phyloP scores from a whole-genome alignment of 257 asterid species.

The Solanum commersonii region DNA sequence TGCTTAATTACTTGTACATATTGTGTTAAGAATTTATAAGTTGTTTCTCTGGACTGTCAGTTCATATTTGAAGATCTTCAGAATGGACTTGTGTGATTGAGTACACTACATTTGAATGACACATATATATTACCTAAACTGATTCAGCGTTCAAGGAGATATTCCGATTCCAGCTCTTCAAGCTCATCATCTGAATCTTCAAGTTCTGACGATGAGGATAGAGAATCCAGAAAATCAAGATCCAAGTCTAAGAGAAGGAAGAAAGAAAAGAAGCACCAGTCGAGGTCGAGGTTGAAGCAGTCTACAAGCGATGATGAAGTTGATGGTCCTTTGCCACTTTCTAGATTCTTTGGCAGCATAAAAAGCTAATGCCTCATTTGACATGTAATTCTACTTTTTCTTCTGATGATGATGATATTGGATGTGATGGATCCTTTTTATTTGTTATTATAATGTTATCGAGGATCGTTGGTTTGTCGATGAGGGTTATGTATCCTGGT shows the following conservation, averaged over 20 bases:
- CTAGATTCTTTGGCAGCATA: slow-evolving; percentile 67
- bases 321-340: slow-evolving; percentile 82
- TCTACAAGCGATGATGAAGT: slow-evolving; percentile 28
- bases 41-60: background rate
- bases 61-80: background rate
- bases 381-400: background rate
- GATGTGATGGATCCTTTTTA: background rate
- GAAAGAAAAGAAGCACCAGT: slow-evolving; percentile 56
- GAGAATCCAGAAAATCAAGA: slow-evolving; percentile 56
- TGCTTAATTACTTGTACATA: background rate
- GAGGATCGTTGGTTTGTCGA: background rate
- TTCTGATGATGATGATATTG: background rate
- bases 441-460: background rate
- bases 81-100: background rate
- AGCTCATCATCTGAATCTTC: slow-evolving; percentile 64
- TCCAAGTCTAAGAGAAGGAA: slow-evolving; percentile 54
- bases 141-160: slow-evolving; percentile 55
- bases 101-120: background rate
- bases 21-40: background rate
- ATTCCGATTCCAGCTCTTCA: slow-evolving; percentile 54
- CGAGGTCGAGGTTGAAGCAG: slow-evolving; percentile 53
- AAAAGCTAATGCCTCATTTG: slow-evolving; percentile 30
- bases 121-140: background rate
- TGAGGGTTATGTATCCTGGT: background rate
- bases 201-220: slow-evolving; percentile 62